Percentiles rank a stretch among this genome's conserved stretches.
Evolutionary conservation across 768 basidiomycete species (phyloP).

Genomic region (Boletus vinaceobasis): DNA sequence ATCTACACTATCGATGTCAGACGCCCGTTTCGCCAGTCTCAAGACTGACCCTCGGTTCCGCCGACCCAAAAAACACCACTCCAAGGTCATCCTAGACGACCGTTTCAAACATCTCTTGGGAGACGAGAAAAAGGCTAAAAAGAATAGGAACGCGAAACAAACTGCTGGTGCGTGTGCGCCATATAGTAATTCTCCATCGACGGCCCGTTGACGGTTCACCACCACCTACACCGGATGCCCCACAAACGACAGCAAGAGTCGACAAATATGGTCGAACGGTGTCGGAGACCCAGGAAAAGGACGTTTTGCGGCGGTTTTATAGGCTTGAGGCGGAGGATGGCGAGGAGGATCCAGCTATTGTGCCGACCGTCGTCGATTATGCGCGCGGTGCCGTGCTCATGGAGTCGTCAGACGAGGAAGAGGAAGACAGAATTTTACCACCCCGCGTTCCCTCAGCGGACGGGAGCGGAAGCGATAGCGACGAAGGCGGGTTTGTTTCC

Average conservation of each 20-base stretch:
- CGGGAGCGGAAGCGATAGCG: constrained; percentile 47
- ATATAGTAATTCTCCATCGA: neutral
- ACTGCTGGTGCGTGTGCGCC: constrained; percentile 20
- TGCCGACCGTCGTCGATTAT: constrained; percentile 57
- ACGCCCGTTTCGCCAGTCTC: constrained; percentile 84
- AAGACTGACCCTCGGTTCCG: constrained; percentile 93
- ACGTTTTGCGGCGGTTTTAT: constrained; percentile 79
- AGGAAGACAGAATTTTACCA: constrained; percentile 26
- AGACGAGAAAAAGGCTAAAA: constrained; percentile 38
- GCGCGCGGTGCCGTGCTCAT: constrained; percentile 88
- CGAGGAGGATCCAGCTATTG: constrained; percentile 16
- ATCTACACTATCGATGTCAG: constrained; percentile 43
- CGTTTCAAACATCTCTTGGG: constrained; percentile 83
- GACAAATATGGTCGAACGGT: constrained; percentile 88
- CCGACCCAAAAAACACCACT: constrained; percentile 69
- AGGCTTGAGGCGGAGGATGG: constrained; percentile 49
- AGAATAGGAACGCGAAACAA: constrained; percentile 33
- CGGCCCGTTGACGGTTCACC: neutral
- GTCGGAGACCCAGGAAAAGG: constrained; percentile 64
- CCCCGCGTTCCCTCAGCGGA: constrained; percentile 19
- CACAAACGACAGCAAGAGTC: constrained; percentile 46
- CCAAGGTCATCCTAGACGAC: constrained; percentile 87
- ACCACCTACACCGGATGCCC: neutral
- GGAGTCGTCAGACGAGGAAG: constrained; percentile 83
- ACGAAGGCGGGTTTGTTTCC: constrained; percentile 45